phyloP scores from a whole-genome alignment of 2,329 filamentous ascomycete genomes.

The Cordyceps javanica region DNA sequence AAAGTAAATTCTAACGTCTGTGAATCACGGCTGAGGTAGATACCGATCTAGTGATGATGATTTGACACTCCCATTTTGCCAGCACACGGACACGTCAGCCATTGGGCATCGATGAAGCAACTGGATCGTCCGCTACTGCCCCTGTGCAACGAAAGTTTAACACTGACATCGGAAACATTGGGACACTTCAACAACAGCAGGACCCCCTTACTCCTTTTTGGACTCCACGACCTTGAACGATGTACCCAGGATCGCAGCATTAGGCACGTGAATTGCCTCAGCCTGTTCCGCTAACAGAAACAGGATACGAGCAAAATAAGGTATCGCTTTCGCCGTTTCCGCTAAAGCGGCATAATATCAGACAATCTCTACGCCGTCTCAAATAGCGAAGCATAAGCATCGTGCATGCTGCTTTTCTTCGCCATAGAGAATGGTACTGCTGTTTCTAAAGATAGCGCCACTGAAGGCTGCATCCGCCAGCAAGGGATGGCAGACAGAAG shows the following conservation, averaged over 20 bases:
- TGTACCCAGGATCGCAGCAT: too few species aligned
- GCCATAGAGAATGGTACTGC: background rate
- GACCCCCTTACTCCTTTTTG: background rate
- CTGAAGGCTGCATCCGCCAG: background rate
- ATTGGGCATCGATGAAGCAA: background rate
- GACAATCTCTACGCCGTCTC: background rate
- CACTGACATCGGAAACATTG: background rate
- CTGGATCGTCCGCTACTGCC: background rate
- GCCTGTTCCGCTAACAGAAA: too few species aligned
- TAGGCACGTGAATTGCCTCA: too few species aligned
- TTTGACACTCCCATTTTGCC: background rate
- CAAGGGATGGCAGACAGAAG: too few species aligned
- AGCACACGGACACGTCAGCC: background rate
- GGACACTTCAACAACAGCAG: background rate
- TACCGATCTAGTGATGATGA: background rate
- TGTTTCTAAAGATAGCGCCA: background rate
- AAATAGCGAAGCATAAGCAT: background rate
- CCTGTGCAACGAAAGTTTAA: background rate
- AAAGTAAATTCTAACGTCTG: background rate
- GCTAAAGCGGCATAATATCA: too few species aligned
- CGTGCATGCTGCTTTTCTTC: background rate
- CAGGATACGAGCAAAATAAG: too few species aligned
- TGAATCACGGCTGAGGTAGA: background rate
- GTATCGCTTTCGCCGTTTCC: too few species aligned
- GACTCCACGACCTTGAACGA: too few species aligned